These are phyloP conservation scores for Citrus hindsii DNA, from an alignment of 345 rosid genomes.

Conservation along the genomic window DNA sequence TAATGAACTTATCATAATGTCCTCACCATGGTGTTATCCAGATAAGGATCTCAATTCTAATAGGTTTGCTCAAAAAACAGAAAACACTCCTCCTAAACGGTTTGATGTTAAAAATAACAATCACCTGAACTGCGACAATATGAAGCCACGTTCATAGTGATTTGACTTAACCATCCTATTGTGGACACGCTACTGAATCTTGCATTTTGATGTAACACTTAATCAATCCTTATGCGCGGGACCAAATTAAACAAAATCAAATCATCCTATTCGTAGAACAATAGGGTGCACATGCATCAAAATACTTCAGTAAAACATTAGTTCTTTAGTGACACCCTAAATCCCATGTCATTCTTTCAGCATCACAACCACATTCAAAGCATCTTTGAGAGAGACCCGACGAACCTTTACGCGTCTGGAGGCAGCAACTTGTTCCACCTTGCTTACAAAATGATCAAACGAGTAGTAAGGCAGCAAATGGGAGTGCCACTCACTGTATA, in stretches of 20 bases:
- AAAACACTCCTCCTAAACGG: no score
- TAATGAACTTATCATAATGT: neutral
- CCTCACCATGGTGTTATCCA: neutral
- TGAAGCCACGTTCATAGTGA: neutral
- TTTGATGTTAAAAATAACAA: no score
- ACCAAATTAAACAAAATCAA: neutral
- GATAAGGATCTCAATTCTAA: neutral
- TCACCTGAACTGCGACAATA: neutral
- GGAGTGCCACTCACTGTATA: slow-evolving; percentile 86
- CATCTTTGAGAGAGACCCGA: neutral
- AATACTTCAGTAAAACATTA: neutral
- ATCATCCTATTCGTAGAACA: neutral
- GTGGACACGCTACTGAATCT: neutral
- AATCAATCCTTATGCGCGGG: neutral
- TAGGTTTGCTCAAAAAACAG: no score
- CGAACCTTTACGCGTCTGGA: slow-evolving; percentile 77
- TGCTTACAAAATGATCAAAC: slow-evolving; percentile 80
- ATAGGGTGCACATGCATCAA: neutral
- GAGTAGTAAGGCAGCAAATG: slow-evolving; percentile 77
- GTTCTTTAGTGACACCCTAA: neutral
- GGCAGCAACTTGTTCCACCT: slow-evolving; percentile 77
- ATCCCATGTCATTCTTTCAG: neutral
- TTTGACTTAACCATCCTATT: neutral
- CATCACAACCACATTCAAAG: neutral
- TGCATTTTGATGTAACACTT: neutral